Base-by-base conservation (phyloP, 1,139 yeast genomes). In the Blastobotrys aristatus region DNA sequence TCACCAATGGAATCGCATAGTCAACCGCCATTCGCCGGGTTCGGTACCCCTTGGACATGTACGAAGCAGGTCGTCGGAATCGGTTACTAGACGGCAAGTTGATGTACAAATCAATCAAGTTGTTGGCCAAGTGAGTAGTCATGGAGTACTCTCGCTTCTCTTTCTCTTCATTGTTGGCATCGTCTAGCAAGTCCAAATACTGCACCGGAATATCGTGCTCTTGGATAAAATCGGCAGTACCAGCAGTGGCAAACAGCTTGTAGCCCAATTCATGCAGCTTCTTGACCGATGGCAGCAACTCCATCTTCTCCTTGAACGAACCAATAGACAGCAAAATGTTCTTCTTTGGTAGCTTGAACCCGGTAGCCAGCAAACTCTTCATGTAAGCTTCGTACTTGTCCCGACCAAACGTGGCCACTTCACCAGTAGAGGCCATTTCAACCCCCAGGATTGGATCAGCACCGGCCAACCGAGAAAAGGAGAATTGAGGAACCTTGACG, bases 21-120 rank as follows among this genome's bases (percentile, higher is more conserved):
- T 94, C 99, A 57, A 94, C 97, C 58, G 99, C 98, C 97, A 94
- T 86, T 76, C 99, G 94, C 77, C 99, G 95, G 48, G 97, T 87
- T 71, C 82, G 84, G 77, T 94, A 94, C 68, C 98, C 99, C 74
- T 87, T 89, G 32, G 96, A 87, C 79, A 92, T 89, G 72, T 92
- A 94, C 53, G 92, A 86, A 48, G 98, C 97, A 53, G 99, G 98
- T 72, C 99, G 89, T 69, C 98, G 86, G 82, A 88, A 92, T 67
- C 97, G 79, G 76, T 94, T 94, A 50, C 96, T 76, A 55, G 97
- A 90, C 56, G 98, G 98, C 73, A 94, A 76, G 73, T 94, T 94
- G 72, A 94, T 83, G 77, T 94, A 94, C 66, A 94, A 74, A 66
- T 94, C 98, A 67, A 94, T 94, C 77, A 89, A 76, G 75, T 94